Evolutionary conservation across 192 early-diverging fungal genomes (phyloP), one percentile per base, ranked within the genome.

Genomic region (Diversispora eburnea): DNA sequence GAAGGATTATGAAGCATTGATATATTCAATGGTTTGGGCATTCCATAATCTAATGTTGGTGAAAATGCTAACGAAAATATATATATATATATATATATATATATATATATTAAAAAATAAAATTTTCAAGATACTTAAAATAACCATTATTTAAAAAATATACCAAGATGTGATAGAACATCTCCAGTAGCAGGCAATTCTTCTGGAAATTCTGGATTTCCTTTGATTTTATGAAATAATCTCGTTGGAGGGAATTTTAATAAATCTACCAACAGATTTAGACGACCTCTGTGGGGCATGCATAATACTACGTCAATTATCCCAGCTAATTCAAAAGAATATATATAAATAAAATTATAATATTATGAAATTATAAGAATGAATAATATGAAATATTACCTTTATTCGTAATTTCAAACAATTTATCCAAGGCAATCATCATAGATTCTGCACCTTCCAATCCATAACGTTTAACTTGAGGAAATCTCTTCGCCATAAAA

Each of bases 401-500:
- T 70, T 87, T 83, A n/a, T 80, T 80, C 8, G 92, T 86, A 10
- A 89, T 82, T 63, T 84, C 81, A 78, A 97, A 95, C n/a, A 97
- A 77, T 74, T 88, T 84, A 78, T 98, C 94, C 19, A 98, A 81
- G 9, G 91, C 91, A 15, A 91, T 88, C 88, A 97, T 96, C 87
- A 96, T 96, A 72, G 91, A 93, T 80, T 98, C 97, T 42, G 93
- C 94, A 33, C 97, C 97, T 79, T 98, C 97, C 19, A 98, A 77
- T 10, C 97, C 97, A 76, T 98, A 98, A 13, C 97, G 89, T 83
- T 97, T 97, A 65, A 98, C 90, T 74, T 95, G 90, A 17, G 94
- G 93, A 81, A 98, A 98, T 79, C 92, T 93, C 74, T 96, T 97
- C 62, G 92, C 92, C 93, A 98, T 96, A 80, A 97, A 98, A 75